Base-by-base conservation (phyloP, 1,139 yeast genomes). In the Suhomyces ambrosiae region DNA sequence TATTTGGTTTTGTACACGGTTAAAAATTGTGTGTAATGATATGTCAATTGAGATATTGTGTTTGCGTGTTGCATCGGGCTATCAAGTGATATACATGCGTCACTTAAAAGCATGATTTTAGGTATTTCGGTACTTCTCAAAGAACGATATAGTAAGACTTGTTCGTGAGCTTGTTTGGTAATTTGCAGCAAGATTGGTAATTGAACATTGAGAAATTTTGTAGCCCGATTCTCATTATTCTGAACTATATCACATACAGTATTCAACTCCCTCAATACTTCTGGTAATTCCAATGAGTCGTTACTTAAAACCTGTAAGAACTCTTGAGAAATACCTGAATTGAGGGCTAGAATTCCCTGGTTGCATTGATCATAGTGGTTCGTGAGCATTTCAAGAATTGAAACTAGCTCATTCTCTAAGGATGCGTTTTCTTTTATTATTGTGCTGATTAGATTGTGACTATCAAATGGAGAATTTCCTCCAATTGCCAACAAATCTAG, bases 361-460 rank as follows among this genome's bases (percentile, higher is more conserved):
- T 63, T 48, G 48, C 95, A 86, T 52, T 86, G 89, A 55, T 88
- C 96, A 48, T 80, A 87, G 60, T 89, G 96, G 38, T 79, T 77
- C 5, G 96, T 84, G 25, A 89, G 63, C 54, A 89, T 80, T 42
- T 80, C 82, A 24, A 89, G 63, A 13, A 85, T 65, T 7, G 76
- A 71, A 0, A 87, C 94, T 59, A 88, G 71, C 38, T 86, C 94
- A 42, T 74, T 72, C 37, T 88, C 95, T 38, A 83, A 63, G 0
- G 71, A 64, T 6, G 64, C 61, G 45, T 82, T 77, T 39, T 74
- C 77, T 46, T 45, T 43, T 12, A 50, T 29, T 6, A 50, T 37
- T 8, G 48, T 42, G 25, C 38, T 39, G 10, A 47, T 34, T 3
- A 35, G 15, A 16, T 30, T 40, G 10, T 36, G 43, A 8, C 22